phyloP scores from a whole-genome alignment of 2,329 filamentous ascomycete genomes.

The Pyrenochaeta sp. region DNA sequence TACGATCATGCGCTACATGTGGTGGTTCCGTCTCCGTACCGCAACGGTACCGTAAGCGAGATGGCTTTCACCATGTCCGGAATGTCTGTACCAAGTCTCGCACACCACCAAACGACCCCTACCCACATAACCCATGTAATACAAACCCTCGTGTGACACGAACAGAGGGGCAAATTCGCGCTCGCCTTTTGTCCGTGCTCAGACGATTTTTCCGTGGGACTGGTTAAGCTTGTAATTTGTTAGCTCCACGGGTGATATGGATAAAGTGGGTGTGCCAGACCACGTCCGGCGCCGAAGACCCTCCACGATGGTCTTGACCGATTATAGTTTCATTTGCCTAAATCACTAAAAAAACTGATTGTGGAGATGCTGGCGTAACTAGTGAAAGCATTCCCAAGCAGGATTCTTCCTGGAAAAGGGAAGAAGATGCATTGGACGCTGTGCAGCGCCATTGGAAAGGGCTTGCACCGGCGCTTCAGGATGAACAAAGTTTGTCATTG shows the following conservation, averaged over 20 bases:
- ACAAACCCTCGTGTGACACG: background rate
- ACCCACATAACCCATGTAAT: background rate
- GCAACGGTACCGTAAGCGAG: slow-evolving; percentile 1
- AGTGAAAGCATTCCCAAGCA: background rate
- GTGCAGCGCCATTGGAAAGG: too few species aligned
- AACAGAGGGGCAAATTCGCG: background rate
- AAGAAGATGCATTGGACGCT: background rate
- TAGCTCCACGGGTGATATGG: slow-evolving; percentile 43
- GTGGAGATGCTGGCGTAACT: background rate
- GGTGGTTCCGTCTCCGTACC: slow-evolving; percentile 1
- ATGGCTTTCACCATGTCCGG: background rate
- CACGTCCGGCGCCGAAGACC: background rate
- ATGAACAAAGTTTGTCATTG: background rate
- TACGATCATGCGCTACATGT: background rate
- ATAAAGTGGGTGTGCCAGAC: slow-evolving; percentile 26
- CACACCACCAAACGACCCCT: background rate
- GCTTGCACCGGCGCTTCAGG: background rate
- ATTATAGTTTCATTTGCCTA: slow-evolving; percentile 24
- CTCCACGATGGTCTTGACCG: background rate
- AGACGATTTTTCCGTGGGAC: background rate
- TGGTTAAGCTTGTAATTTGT: slow-evolving; percentile 4
- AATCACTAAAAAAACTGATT: slow-evolving; percentile 16
- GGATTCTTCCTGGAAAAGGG: background rate
- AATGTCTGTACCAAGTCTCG: background rate
- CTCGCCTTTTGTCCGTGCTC: background rate